Evolutionary conservation across 2,329 filamentous ascomycete genomes (phyloP), one percentile per base, ranked within the genome.

Genomic region (Verticillium nubilum): DNA sequence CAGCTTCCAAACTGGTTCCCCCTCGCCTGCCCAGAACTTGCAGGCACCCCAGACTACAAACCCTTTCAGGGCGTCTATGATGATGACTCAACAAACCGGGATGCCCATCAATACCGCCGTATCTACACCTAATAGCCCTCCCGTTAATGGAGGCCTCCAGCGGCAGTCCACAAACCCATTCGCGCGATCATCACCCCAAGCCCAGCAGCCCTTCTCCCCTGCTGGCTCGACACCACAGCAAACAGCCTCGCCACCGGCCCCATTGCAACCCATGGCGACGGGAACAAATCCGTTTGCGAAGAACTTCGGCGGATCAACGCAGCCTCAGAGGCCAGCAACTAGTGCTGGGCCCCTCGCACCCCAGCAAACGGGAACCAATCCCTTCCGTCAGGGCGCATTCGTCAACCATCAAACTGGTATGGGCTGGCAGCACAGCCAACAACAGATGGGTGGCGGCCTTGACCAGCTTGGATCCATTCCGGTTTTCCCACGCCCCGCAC

Each of bases 51-150:
- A 87, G 67, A 86, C 80, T 25, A 97, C 92, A 7, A 99, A 99
- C 70, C 95, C 95, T 0, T 99, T 99, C 84, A 85, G 95, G 50
- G 89, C 92, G 70, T 97, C 94, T 1, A 94, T 94, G 87, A 79
- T 97, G 76, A 80, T 82, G 78, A 77, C 72, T 61, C 79, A 82
- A 68, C 78, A 80, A 66, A 74, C 76, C 23, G 82, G 82, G 54
- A 71, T 77, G 64, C 66, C 73, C 50, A 68, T 70, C 29, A 71
- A 75, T 26, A 67, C 70, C 57, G 72, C 78, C 61, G 70, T 78
- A 62, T 72, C 78, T 58, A 75, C 78, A 26, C 71, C 75, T 29
- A 70, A 79, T n/a, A 70, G 77, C 27, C 65, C 63, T 69, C 75
- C 60, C 69, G 79, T 67, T 62, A 42, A 42, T 13, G 57, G 47